Percentiles rank a stretch among this genome's conserved stretches.
Evolutionary conservation across 495 filamentous ascomycete species (phyloP).

Genomic region (Aspergillus bertholletiae): DNA sequence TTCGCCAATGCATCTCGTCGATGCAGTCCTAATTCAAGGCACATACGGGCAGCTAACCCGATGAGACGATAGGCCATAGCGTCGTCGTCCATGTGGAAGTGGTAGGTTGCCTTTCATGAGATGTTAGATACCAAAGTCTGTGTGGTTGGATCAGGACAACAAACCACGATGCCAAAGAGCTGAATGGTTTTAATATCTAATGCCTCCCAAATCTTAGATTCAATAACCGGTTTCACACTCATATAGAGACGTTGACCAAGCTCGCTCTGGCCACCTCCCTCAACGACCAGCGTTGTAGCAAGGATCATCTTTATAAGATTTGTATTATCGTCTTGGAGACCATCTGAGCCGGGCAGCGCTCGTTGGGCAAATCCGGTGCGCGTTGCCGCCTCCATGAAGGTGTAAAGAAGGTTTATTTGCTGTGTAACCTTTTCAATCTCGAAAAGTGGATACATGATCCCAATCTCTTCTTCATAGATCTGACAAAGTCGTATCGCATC

Average conservation of each 20-base stretch:
- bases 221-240: constrained; percentile 63
- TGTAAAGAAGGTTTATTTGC: constrained; percentile 62
- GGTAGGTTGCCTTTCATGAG: constrained; percentile 65
- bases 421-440: constrained; percentile 62
- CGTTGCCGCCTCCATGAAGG: constrained; percentile 66
- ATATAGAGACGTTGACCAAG: constrained; percentile 67
- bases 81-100: constrained; percentile 80
- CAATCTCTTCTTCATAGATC: constrained; percentile 79
- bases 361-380: constrained; percentile 54
- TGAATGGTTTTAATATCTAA: constrained; percentile 66
- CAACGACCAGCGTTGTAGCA: constrained; percentile 67
- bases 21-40: constrained; percentile 78
- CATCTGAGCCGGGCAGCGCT: constrained; percentile 54
- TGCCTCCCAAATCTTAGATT: constrained; percentile 64
- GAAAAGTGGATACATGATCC: constrained; percentile 81
- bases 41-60: constrained; percentile 70
- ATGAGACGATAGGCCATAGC: constrained; percentile 75
- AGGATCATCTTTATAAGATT: constrained; percentile 75
- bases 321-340: constrained; percentile 64
- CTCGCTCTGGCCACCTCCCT: constrained; percentile 72
- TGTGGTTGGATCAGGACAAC: constrained; percentile 17
- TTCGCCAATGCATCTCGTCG: constrained; percentile 67
- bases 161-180: constrained; percentile 67
- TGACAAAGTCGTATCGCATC: constrained; percentile 69
- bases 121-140: constrained; percentile 1